Conservation (phyloP, 2,329 filamentous ascomycete genomes). For the Dryadomyces sulphureus region DNA sequence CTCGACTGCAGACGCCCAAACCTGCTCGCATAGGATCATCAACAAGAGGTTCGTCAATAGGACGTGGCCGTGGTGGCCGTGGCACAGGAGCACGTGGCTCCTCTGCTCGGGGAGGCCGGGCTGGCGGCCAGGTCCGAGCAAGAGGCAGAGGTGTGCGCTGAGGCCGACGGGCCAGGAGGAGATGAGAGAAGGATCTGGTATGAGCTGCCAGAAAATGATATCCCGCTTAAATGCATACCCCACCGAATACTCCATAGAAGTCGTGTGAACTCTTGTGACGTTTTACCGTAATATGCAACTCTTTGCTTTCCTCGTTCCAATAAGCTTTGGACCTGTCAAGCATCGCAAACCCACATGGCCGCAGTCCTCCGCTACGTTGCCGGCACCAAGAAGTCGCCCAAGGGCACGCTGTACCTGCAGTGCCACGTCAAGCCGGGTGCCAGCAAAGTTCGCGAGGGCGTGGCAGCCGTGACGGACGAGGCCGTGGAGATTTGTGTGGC, state of each 20-base stretch:
- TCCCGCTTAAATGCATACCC: slow-evolving; percentile 9
- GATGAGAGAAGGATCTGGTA: background rate
- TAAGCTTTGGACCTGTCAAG: too few species aligned
- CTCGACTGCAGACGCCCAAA: slow-evolving; percentile 29
- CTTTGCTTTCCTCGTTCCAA: too few species aligned
- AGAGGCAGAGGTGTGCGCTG: slow-evolving; percentile 31
- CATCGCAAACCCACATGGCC: slow-evolving; percentile 2
- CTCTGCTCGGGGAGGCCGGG: slow-evolving; percentile 18
- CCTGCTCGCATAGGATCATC: slow-evolving; percentile 31
- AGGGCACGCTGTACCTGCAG: slow-evolving; percentile 38
- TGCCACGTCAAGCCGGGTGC: slow-evolving; percentile 56
- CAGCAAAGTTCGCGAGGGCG: slow-evolving; percentile 44
- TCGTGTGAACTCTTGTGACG: background rate
- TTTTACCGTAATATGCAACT: background rate
- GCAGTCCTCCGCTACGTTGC: slow-evolving; percentile 29
- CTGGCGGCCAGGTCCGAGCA: slow-evolving; percentile 30
- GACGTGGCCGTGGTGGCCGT: slow-evolving; percentile 20
- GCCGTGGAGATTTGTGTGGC: slow-evolving; percentile 50
- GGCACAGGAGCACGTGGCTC: slow-evolving; percentile 18
- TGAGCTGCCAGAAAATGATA: background rate
- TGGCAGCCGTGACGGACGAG: slow-evolving; percentile 39
- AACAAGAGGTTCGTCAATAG: slow-evolving; percentile 18
- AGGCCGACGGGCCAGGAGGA: slow-evolving; percentile 9
- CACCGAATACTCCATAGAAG: background rate
- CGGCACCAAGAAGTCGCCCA: slow-evolving; percentile 28